Base-by-base conservation (phyloP, 1,284 basidiomycete species). In the Coniferiporia sulphurascens region DNA sequence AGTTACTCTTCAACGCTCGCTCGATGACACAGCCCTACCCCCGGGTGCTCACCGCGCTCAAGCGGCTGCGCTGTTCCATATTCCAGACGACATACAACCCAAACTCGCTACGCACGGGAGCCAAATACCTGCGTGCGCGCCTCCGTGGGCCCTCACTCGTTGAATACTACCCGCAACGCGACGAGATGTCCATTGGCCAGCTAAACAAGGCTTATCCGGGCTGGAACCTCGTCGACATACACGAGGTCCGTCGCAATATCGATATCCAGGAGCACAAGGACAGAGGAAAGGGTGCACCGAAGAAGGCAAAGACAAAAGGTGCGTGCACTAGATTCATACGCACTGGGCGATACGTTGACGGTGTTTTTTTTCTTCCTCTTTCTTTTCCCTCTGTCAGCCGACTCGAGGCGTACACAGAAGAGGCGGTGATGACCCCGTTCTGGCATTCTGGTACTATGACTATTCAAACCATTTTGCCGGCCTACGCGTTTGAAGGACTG, bases 81-180 rank as follows among this genome's bases (percentile, higher is more conserved):
- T 95, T 95, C 71, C 83, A 92, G 70, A 94, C 91, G 4, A 79
- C 87, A 2, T 92, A 88, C 72, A 95, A 95, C 72, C 91, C 91
- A 0, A 80, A 79, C 4, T 84, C 83, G 46, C 70, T 82, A 6
- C 86, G 93, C 27, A 93, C 89, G 0, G 93, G 93, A 36, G 85
- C 89, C 19, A 95, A 95, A 73, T 91, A 94, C 75, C 82, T 95
- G 52, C 84, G 86, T 44, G 77, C 80, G 32, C 80, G 86, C 6
- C 80, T 95, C 38, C 82, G 84, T 1, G 92, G 92, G 0, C 90
- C 90, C 0, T 79, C 87, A 50, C 87, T 94, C 83, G 70, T 86
- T 65, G 74, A 80, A 15, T 95, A 95, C 76, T 92, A 92, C 72
- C 88, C 88, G 0, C 71, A 60, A 48, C 60, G 56, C 27, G 55